These are phyloP conservation scores for Gossypium herbaceum DNA, from an alignment of 345 rosid genomes.

Conservation along the genomic window DNA sequence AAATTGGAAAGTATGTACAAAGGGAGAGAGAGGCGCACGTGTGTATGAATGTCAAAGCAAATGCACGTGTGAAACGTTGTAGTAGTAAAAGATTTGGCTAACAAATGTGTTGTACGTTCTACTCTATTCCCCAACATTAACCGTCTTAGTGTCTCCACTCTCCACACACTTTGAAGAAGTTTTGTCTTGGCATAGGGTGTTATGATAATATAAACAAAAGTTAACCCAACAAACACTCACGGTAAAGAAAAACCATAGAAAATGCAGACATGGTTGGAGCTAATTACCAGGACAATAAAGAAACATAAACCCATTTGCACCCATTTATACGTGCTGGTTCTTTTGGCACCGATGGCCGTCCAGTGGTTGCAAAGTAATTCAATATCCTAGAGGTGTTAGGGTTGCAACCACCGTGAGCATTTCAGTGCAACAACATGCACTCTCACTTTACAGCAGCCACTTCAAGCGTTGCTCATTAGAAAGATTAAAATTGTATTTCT, in stretches of 20 bases:
- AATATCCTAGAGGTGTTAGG: no score
- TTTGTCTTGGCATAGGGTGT: neutral
- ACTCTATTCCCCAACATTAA: conserved; percentile 15
- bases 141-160: conserved; percentile 15
- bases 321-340: no score
- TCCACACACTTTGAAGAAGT: neutral
- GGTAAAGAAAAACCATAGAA: conserved; percentile 10
- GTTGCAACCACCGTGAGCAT: no score
- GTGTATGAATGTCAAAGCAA: conserved; percentile 14
- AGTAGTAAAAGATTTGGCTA: neutral
- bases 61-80: neutral
- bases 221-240: conserved; percentile 6
- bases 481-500: neutral
- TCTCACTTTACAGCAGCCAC: no score
- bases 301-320: neutral
- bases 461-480: no score
- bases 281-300: conserved; percentile 17
- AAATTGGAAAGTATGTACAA: neutral
- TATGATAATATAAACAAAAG: neutral
- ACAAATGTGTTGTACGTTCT: neutral
- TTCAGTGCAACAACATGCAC: no score
- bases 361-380: no score
- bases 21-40: conserved; percentile 23
- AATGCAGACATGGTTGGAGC: neutral
- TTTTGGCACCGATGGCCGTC: no score